Base-by-base conservation (phyloP, 768 basidiomycete genomes). In the Heimioporus sp. region DNA sequence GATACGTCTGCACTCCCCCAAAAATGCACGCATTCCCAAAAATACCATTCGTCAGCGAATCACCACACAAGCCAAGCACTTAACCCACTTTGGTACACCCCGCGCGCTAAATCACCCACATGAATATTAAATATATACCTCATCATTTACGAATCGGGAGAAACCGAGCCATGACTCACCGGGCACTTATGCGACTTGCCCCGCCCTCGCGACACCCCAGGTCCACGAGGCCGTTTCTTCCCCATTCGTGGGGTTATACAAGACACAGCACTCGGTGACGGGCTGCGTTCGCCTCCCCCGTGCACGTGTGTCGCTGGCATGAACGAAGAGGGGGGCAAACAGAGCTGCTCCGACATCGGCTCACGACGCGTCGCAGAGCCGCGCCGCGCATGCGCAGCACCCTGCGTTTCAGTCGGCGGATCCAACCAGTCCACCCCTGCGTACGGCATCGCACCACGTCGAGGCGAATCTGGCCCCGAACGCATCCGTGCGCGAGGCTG, bases 31-130 rank as follows among this genome's bases (percentile, higher is more conserved):
- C 24, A 28, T 28, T 28, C 24, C 24, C 24, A 28, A 28, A 28
- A 28, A 28, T 28, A 28, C 5, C 24, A 6, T 16, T 12, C 35
- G 11, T 35, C 11, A 35, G 13, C 12, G 35, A 35, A 13, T 16
- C 35, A 35, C 13, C 7, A 7, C 10, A 10, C 16, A 44, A 45
- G 24, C 24, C 24, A 28, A 28, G 24, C 24, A 43, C 24, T 30
- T 38, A 54, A 57, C 71, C 51, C 54, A 75, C 78, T 72, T 82
- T 86, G 19, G 76, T 76, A 58, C 82, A 84, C 5, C 80, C 80
- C 2, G 72, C 64, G 39, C 61, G 61, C 72, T 54, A 67, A 73
- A 32, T 5, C 16, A n/a, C 17, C 13, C 38, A 43, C 43, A 39
- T 37, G 21, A 5, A 28, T 28, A 28, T 28, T 37, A 37, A 37